Percentiles rank a stretch among this genome's conserved stretches.
phyloP scores from a whole-genome alignment of 768 basidiomycete genomes.

The Porphyrellus cyaneotinctus region DNA sequence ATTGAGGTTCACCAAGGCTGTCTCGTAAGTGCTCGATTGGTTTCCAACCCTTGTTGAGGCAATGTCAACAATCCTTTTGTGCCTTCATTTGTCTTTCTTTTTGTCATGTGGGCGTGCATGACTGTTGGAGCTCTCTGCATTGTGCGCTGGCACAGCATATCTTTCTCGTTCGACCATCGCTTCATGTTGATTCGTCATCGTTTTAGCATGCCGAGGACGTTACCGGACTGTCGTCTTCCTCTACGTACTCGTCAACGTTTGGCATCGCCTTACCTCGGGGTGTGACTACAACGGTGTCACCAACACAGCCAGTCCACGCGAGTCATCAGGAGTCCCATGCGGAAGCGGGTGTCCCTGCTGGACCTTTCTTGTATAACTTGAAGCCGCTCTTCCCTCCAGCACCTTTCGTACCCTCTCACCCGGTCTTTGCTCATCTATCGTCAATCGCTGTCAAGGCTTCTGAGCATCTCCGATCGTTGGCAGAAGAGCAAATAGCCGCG shows the following conservation, averaged over 20 bases:
- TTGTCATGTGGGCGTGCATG: slow-evolving; percentile 1
- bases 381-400: slow-evolving; percentile 67
- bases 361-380: slow-evolving; percentile 47
- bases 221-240: slow-evolving; percentile 33
- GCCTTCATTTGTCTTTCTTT: not conserved
- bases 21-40: slow-evolving; percentile 49
- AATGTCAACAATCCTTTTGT: not conserved
- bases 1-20: slow-evolving; percentile 64
- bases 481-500: slow-evolving; percentile 55
- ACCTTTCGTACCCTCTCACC: slow-evolving; percentile 73
- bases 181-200: slow-evolving; percentile 14
- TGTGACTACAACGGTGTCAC: slow-evolving; percentile 18
- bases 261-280: slow-evolving; percentile 40
- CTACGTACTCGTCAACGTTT: slow-evolving; percentile 44
- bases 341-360: slow-evolving; percentile 20
- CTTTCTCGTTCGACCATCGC: not conserved
- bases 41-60: not conserved
- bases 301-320: slow-evolving; percentile 26
- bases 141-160: slow-evolving; percentile 7
- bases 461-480: slow-evolving; percentile 47
- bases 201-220: slow-evolving; percentile 27
- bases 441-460: slow-evolving; percentile 54
- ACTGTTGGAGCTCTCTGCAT: slow-evolving; percentile 1
- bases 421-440: slow-evolving; percentile 63
- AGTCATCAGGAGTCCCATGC: slow-evolving; percentile 25